Evolutionary conservation across 768 basidiomycete species (phyloP).

Genomic region (Boletus rubescentipes): DNA sequence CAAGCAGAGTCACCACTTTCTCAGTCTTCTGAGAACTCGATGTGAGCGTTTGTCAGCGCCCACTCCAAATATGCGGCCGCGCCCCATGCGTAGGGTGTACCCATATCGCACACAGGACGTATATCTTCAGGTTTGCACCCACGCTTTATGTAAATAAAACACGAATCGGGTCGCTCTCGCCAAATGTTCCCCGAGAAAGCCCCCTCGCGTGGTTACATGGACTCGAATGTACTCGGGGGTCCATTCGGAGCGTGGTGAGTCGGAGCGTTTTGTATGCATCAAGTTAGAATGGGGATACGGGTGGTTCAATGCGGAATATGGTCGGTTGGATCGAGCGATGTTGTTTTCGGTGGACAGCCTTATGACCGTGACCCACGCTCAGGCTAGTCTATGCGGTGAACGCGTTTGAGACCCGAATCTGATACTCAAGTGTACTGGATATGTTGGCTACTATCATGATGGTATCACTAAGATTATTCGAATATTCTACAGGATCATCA

Average conservation of each 20-base stretch:
- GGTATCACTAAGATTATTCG: no score
- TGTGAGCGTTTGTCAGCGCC: conserved; percentile 19
- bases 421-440: no score
- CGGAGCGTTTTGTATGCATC: conserved; percentile 20
- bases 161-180: conserved; percentile 17
- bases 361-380: no score
- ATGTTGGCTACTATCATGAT: no score
- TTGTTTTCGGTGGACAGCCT: background rate
- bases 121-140: conserved; percentile 16
- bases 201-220: conserved; percentile 23
- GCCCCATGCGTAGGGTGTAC: conserved; percentile 28
- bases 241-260: conserved; percentile 21
- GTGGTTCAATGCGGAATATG: conserved; percentile 15
- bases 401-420: no score
- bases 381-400: no score
- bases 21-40: conserved; percentile 5
- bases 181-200: conserved; percentile 23
- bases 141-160: conserved; percentile 8
- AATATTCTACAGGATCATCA: no score
- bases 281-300: conserved; percentile 25
- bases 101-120: conserved; percentile 28
- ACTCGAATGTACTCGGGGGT: conserved; percentile 22
- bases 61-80: conserved; percentile 28
- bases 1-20: conserved; percentile 21
- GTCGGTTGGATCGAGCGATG: background rate